Conservation (phyloP, 345 rosid genomes). For the Arabidopsis thaliana region DNA sequence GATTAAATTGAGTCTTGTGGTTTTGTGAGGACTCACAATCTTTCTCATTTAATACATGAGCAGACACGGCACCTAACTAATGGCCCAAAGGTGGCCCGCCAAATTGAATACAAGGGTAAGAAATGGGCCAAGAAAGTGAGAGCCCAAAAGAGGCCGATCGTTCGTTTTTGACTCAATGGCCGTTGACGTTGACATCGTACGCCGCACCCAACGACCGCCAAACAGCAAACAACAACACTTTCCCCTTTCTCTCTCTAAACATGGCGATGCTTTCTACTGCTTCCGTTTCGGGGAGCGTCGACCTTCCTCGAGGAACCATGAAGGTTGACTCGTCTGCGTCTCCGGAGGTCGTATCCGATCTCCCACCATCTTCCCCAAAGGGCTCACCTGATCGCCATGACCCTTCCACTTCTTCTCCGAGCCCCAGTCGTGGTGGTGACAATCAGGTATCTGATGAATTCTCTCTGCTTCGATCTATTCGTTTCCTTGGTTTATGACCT, state of each 20-base stretch:
- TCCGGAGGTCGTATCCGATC: slow-evolving; percentile 51
- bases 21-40: neutral
- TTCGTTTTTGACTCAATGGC: slow-evolving; percentile 28
- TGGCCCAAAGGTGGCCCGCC: slow-evolving; percentile 1
- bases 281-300: slow-evolving; percentile 47
- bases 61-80: neutral
- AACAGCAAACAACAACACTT: slow-evolving; percentile 19
- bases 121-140: slow-evolving; percentile 27
- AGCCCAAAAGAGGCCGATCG: slow-evolving; percentile 4
- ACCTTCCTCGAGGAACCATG: slow-evolving; percentile 26
- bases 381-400: slow-evolving; percentile 62
- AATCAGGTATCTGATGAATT: slow-evolving; percentile 52
- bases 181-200: slow-evolving; percentile 37
- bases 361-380: slow-evolving; percentile 46
- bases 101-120: neutral
- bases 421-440: slow-evolving; percentile 56
- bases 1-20: neutral
- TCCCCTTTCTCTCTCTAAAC: slow-evolving; percentile 9
- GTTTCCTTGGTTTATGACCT: neutral
- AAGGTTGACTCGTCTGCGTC: slow-evolving; percentile 51
- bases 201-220: slow-evolving; percentile 42
- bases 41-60: neutral
- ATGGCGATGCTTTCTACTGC: slow-evolving; percentile 58
- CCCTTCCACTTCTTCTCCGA: slow-evolving; percentile 54
- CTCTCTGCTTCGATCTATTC: neutral